phyloP scores from a whole-genome alignment of 192 early-diverging fungal genomes.

The Linnemannia exigua region DNA sequence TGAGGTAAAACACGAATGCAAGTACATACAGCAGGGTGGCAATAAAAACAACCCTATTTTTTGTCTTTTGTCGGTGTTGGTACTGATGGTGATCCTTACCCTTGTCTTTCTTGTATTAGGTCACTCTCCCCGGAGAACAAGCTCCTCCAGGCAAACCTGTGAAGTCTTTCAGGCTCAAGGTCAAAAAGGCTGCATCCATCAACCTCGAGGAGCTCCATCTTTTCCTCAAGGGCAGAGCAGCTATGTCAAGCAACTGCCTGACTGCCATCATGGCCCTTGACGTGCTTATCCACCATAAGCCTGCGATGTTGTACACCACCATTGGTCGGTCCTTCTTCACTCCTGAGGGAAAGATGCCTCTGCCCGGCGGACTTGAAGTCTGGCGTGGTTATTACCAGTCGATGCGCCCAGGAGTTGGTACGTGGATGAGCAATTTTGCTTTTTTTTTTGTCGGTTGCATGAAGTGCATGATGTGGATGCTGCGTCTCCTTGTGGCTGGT shows the following conservation, averaged over 20 bases:
- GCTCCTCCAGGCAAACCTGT: conserved; percentile 39
- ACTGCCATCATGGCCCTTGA: conserved; percentile 78
- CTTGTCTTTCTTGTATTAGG: conserved; percentile 24
- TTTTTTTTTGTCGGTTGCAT: too few species aligned
- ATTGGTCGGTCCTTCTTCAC: conserved; percentile 94
- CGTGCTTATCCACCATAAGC: conserved; percentile 83
- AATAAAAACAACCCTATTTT: too few species aligned
- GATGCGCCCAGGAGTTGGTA: conserved; percentile 79
- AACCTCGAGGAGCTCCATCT: conserved; percentile 69
- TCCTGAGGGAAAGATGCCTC: conserved; percentile 58
- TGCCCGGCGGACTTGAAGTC: conserved; percentile 81
- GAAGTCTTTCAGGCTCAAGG: conserved; percentile 73
- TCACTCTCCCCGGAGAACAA: conserved; percentile 52
- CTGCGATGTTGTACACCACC: conserved; percentile 78
- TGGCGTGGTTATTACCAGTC: conserved; percentile 95
- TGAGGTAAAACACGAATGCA: conserved; percentile 52
- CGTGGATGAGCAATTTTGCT: background rate
- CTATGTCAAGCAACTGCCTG: conserved; percentile 55
- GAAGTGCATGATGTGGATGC: conserved; percentile 1
- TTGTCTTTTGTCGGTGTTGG: background rate
- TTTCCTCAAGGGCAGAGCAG: conserved; percentile 64
- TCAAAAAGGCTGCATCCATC: conserved; percentile 75
- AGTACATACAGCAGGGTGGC: background rate
- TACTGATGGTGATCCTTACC: background rate
- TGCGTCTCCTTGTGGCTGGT: background rate